Conservation (phyloP, 495 filamentous ascomycete species). For the Talaromyces proteolyticus region DNA sequence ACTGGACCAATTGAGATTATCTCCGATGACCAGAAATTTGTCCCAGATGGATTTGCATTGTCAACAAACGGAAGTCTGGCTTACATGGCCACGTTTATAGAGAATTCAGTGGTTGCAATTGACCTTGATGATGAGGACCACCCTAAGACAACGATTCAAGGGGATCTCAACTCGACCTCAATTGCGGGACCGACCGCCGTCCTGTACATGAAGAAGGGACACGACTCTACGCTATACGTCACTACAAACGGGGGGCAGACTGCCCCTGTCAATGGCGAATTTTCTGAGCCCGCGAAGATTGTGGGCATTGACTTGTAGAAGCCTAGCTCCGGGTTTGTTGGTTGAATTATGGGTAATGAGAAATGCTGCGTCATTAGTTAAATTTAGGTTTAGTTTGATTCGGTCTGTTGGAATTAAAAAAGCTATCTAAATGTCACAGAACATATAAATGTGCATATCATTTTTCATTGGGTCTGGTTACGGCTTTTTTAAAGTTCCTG, state of each 20-base stretch:
- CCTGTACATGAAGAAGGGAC: constrained; percentile 16
- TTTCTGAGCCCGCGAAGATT: constrained; percentile 25
- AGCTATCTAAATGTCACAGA: background rate
- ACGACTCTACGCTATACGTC: constrained; percentile 17
- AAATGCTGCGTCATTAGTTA: background rate
- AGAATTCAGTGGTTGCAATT: constrained; percentile 21
- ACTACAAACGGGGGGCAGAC: constrained; percentile 22
- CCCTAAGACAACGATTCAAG: constrained; percentile 18
- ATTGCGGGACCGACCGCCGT: constrained; percentile 21
- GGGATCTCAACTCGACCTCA: constrained; percentile 18
- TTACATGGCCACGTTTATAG: constrained; percentile 26
- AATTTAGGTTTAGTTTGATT: background rate
- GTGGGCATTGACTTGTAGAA: constrained; percentile 4
- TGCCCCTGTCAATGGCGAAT: constrained; percentile 20
- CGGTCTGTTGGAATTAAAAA: background rate
- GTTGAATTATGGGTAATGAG: background rate
- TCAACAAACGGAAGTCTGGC: constrained; percentile 25
- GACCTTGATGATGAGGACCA: constrained; percentile 15
- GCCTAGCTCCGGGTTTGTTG: background rate
- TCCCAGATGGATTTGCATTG: constrained; percentile 27
- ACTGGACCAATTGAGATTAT: constrained; percentile 22
- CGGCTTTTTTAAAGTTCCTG: too few species aligned
- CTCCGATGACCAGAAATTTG: constrained; percentile 16
- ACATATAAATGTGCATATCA: background rate
- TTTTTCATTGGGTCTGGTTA: background rate